These are phyloP conservation scores for Fusarium nematophilum DNA, from an alignment of 2,329 filamentous ascomycete genomes.

Conservation along the genomic window DNA sequence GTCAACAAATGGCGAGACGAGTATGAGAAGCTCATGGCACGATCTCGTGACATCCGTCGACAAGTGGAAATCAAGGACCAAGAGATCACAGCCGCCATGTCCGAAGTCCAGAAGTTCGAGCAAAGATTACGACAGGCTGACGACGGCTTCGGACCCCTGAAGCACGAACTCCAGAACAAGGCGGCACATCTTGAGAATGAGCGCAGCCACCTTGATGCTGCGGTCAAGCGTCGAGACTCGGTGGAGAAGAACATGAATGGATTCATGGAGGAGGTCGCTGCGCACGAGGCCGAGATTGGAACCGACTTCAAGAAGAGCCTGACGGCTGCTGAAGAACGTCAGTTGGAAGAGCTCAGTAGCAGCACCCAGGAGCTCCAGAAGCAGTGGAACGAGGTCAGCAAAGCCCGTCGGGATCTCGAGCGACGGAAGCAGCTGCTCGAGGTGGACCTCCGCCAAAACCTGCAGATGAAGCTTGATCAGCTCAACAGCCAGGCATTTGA, in stretches of 20 bases:
- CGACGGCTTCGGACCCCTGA: conserved; percentile 82
- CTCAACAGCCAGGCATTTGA: conserved; percentile 82
- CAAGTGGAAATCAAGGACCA: conserved; percentile 86
- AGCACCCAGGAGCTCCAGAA: conserved; percentile 79
- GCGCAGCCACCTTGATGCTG: conserved; percentile 78
- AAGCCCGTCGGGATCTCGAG: conserved; percentile 80
- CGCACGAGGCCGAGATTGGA: conserved; percentile 82
- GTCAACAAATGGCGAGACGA: conserved; percentile 80
- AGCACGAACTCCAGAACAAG: conserved; percentile 80
- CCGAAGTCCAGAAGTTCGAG: conserved; percentile 84
- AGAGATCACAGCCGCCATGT: conserved; percentile 86
- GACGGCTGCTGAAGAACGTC: conserved; percentile 81
- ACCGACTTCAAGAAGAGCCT: conserved; percentile 95
- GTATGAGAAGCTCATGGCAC: conserved; percentile 73
- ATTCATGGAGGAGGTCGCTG: conserved; percentile 78
- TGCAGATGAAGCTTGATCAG: conserved; percentile 88
- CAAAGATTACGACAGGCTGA: conserved; percentile 83
- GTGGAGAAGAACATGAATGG: conserved; percentile 81
- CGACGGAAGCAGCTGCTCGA: conserved; percentile 85
- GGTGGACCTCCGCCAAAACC: conserved; percentile 87
- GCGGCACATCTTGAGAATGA: conserved; percentile 79
- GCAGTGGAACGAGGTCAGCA: conserved; percentile 80
- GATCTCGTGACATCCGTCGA: conserved; percentile 72
- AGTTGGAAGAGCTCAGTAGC: conserved; percentile 77
- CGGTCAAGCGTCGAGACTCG: conserved; percentile 71